phyloP scores from a whole-genome alignment of 345 rosid species.

The Syzygium aqueum region DNA sequence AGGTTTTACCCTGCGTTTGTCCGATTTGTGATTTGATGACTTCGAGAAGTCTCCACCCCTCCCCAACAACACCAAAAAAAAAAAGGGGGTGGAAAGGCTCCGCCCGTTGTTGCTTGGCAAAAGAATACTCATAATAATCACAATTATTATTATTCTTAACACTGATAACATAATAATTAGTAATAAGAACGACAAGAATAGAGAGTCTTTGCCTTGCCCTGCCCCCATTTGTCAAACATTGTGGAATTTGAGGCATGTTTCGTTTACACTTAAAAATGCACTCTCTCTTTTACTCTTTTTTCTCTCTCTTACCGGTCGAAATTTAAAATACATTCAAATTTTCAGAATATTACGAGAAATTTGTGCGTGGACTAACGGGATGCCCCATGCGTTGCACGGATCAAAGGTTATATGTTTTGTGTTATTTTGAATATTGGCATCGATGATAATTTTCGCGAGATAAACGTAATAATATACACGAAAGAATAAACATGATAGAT shows the following conservation, averaged over 20 bases:
- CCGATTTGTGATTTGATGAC: background rate
- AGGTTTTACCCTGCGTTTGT: no score
- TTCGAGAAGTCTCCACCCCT: background rate
- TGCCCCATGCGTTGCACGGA: no score
- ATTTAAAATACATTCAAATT: background rate
- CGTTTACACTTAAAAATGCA: no score
- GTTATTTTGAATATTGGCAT: background rate
- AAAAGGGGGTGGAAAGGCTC: background rate
- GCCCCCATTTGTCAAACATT: background rate
- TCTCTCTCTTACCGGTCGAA: background rate
- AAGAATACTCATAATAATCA: background rate
- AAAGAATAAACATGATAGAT: no score
- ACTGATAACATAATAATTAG: background rate
- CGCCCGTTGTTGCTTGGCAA: background rate
- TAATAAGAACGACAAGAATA: background rate
- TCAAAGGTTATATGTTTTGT: no score
- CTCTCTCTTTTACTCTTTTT: background rate
- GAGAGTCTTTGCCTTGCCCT: background rate
- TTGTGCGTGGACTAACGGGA: background rate
- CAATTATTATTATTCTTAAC: background rate
- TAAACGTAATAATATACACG: rapidly evolving
- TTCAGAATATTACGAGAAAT: background rate
- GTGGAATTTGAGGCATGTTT: background rate
- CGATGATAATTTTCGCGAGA: background rate
- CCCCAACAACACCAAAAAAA: background rate